Evolutionary conservation across 2,329 filamentous ascomycete species (phyloP), one percentile per base, ranked within the genome.

Genomic region (Davidsoniella eucalypti): DNA sequence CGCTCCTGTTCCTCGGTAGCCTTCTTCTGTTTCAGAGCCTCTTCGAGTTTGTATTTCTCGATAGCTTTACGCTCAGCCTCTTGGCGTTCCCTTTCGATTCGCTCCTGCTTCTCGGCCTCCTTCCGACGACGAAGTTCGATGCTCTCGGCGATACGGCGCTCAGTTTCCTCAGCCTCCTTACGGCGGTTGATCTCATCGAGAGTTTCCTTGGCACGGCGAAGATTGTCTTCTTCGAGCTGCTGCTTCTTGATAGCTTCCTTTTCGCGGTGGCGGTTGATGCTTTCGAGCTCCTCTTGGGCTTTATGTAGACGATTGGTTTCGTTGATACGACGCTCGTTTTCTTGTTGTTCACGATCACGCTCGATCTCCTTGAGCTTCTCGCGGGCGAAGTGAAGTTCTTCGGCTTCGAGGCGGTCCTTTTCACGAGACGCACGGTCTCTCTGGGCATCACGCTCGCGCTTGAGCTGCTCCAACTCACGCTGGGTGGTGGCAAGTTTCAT

Each of bases 121-220:
- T 71, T 63, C 17, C 47, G 41, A 7, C 47, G 47, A 14, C 52
- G 52, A 49, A 68, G 59, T 57, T 74, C 71, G 1, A 75, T 60
- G 55, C 75, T 70, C 56, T 69, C 67, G 59, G 69, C 72, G 50
- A 78, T 68, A 18, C 71, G 69, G 50, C 65, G 65, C 58, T 73
- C 67, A 55, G 72, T 67, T 56, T 67, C 67, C n/a, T 65, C 65
- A 18, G 65, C 66, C n/a, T 69, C 65, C 55, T 70, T 65, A 16
- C 63, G 62, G n/a, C 61, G 58, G 53, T 65, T 71, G 53, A 71
- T 69, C 18, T 65, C 62, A 25, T 71, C 67, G 1, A 75, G 61
- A 59, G 71, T 71, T 37, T 62, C 63, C 59, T 70, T 72, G 39
- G 69, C 67, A 16, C 59, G 61, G 49, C 65, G 63, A 37, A 69